These are phyloP conservation scores for Quercus bicolor DNA, from an alignment of 306 rosid species.

Conservation along the genomic window DNA sequence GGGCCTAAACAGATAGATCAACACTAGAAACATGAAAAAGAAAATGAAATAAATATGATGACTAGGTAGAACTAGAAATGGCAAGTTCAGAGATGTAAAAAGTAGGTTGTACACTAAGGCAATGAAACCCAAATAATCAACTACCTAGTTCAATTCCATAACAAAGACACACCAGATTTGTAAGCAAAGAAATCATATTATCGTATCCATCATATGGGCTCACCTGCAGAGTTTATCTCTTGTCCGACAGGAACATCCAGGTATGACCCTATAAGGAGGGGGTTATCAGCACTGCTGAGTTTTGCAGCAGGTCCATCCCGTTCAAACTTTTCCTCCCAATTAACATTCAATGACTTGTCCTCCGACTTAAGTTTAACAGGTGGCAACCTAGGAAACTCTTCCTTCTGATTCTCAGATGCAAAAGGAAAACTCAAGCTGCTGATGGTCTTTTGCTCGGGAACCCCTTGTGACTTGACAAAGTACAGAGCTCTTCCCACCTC, in stretches of 20 bases:
- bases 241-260: constrained; percentile 92
- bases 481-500: constrained; percentile 84
- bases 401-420: constrained; percentile 58
- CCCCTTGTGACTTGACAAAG: constrained; percentile 59
- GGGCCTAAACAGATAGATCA: neutral
- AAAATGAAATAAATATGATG: neutral
- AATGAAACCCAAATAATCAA: neutral
- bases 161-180: neutral
- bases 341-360: constrained; percentile 62
- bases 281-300: constrained; percentile 46
- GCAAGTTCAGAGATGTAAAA: constrained; percentile 12
- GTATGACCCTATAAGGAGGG: constrained; percentile 71
- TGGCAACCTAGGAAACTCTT: constrained; percentile 87
- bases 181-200: constrained; percentile 6
- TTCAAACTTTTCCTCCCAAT: constrained; percentile 85
- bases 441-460: constrained; percentile 52
- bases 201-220: constrained; percentile 23
- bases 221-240: constrained; percentile 81
- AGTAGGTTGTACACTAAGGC: constrained; percentile 5
- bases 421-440: constrained; percentile 57
- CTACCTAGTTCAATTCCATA: constrained; percentile 9
- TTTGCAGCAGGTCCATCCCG: constrained; percentile 51
- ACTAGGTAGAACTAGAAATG: neutral
- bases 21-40: constrained; percentile 13
- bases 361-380: constrained; percentile 90